phyloP scores from a whole-genome alignment of 2,329 filamentous ascomycete species.

The Fusarium napiforme region DNA sequence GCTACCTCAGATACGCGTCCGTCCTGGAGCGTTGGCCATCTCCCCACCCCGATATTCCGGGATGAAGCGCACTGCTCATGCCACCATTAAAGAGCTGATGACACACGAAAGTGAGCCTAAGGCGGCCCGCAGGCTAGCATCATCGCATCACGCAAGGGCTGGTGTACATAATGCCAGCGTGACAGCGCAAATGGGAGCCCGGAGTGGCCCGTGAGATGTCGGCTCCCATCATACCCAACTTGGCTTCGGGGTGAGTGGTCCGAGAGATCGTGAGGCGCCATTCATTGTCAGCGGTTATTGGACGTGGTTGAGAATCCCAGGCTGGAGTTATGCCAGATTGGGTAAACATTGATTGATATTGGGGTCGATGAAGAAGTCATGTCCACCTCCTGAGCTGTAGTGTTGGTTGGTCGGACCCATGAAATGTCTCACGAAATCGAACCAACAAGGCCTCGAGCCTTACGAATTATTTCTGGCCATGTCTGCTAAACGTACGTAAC shows the following conservation, averaged over 20 bases:
- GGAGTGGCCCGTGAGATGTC: slow-evolving; percentile 35
- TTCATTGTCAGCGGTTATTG: slow-evolving; percentile 17
- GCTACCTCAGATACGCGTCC: slow-evolving; percentile 3
- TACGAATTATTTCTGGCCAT: slow-evolving; percentile 25
- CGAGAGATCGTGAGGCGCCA: slow-evolving; percentile 17
- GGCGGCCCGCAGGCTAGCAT: slow-evolving; percentile 39
- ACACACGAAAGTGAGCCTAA: slow-evolving; percentile 17
- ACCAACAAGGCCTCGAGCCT: slow-evolving; percentile 37
- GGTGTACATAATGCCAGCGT: slow-evolving; percentile 27
- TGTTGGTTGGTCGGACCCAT: slow-evolving; percentile 3
- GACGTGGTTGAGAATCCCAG: slow-evolving; percentile 14
- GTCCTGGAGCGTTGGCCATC: background rate
- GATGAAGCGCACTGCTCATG: background rate
- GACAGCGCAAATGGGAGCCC: slow-evolving; percentile 21
- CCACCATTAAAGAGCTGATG: slow-evolving; percentile 35
- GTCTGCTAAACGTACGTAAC: background rate
- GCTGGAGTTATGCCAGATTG: slow-evolving; percentile 7
- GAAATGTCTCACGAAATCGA: slow-evolving; percentile 34
- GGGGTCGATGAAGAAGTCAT: slow-evolving; percentile 7
- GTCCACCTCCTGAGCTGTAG: slow-evolving; percentile 3
- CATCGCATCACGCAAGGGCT: slow-evolving; percentile 34
- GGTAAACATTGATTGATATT: slow-evolving; percentile 1
- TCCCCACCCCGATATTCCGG: slow-evolving; percentile 36
- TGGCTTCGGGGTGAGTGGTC: slow-evolving; percentile 28
- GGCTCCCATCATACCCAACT: slow-evolving; percentile 16